Percentiles rank a stretch among this genome's conserved stretches.
Conservation (phyloP, 352 stramenopile species). For the Pythium sukuiense region DNA sequence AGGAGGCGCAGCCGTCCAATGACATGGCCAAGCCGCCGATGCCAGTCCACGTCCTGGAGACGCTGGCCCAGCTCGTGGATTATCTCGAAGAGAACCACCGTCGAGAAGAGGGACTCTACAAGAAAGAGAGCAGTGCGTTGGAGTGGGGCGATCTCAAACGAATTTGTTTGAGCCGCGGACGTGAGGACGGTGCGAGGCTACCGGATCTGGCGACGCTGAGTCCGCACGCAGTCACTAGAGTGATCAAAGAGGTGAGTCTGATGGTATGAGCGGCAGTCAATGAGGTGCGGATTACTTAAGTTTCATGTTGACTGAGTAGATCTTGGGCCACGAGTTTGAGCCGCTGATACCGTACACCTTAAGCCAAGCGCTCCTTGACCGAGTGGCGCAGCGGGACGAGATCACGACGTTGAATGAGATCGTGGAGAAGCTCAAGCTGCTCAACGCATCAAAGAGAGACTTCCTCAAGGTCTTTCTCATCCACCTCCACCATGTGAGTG, state of each 20-base stretch:
- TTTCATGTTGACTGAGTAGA: conserved; percentile 14
- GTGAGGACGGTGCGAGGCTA: conserved; percentile 10
- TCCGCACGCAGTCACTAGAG: conserved; percentile 43
- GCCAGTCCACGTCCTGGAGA: conserved; percentile 34
- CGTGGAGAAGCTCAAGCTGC: conserved; percentile 35
- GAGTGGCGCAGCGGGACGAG: conserved; percentile 4
- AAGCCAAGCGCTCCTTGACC: conserved; percentile 39
- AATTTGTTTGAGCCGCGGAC: background rate
- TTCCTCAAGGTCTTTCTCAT: conserved; percentile 52
- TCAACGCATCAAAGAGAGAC: conserved; percentile 37
- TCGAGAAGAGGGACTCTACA: conserved; percentile 54
- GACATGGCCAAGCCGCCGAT: conserved; percentile 23
- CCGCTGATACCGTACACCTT: conserved; percentile 42
- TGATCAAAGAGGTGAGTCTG: conserved; percentile 42
- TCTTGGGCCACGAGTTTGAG: conserved; percentile 39
- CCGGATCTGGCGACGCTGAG: conserved; percentile 42
- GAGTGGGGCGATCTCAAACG: conserved; percentile 21
- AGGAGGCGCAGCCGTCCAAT: background rate
- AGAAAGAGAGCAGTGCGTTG: conserved; percentile 25
- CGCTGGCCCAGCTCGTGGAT: conserved; percentile 40
- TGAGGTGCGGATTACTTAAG: background rate
- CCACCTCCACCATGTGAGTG: conserved; percentile 48
- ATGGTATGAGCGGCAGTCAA: background rate
- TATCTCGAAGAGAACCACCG: conserved; percentile 49
- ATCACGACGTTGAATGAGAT: conserved; percentile 12